These are phyloP conservation scores for Gnomoniopsis smithogilvyi DNA, from an alignment of 2,329 filamentous ascomycete species.

Conservation along the genomic window DNA sequence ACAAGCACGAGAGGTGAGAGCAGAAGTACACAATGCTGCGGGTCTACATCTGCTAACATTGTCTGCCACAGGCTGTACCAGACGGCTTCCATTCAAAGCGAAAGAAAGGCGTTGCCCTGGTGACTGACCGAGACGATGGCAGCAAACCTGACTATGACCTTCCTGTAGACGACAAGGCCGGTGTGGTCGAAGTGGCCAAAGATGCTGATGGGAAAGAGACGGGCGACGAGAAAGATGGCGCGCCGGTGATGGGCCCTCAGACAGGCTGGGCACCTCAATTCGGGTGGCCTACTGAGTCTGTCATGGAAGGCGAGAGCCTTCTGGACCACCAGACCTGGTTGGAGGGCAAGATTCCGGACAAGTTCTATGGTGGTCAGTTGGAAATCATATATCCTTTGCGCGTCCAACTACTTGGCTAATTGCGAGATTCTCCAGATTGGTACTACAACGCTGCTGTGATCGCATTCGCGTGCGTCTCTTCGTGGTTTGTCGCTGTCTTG, in stretches of 20 bases:
- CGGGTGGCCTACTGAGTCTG: constrained; percentile 61
- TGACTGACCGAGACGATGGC: constrained; percentile 76
- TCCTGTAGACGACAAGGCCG: constrained; percentile 69
- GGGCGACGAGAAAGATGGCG: constrained; percentile 50
- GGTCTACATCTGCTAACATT: background rate
- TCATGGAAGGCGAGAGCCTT: constrained; percentile 61
- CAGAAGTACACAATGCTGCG: constrained; percentile 19
- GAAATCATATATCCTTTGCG: background rate
- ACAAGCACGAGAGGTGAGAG: constrained; percentile 71
- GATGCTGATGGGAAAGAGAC: constrained; percentile 46
- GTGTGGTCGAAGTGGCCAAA: constrained; percentile 55
- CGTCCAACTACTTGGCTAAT: background rate
- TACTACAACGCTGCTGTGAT: constrained; percentile 97
- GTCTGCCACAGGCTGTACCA: constrained; percentile 51
- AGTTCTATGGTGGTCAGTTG: constrained; percentile 76
- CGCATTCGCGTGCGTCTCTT: constrained; percentile 83
- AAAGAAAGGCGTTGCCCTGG: constrained; percentile 65
- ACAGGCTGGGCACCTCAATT: constrained; percentile 91
- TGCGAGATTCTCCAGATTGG: constrained; percentile 65
- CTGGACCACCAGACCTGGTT: constrained; percentile 87
- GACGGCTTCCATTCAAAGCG: constrained; percentile 60
- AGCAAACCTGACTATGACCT: constrained; percentile 70
- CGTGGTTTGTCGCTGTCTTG: constrained; percentile 85
- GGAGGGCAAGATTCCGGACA: constrained; percentile 80
- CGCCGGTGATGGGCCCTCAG: constrained; percentile 49